Conservation (phyloP, 331 rosid genomes). For the Quercus phellos region DNA sequence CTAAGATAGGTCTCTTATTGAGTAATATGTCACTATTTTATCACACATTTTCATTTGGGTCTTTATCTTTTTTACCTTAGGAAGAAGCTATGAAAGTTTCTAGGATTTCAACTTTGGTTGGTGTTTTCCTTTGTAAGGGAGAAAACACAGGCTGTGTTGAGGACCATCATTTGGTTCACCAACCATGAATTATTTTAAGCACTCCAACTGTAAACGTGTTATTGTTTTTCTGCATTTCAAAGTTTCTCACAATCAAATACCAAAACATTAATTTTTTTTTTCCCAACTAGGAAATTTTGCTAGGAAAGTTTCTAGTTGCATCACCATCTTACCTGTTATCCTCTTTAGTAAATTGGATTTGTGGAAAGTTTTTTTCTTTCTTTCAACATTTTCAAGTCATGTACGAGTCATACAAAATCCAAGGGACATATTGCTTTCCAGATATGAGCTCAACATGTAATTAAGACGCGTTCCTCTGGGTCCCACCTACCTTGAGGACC, state of each 20-base stretch:
- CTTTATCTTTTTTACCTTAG: conserved; percentile 30
- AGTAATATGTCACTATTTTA: conserved; percentile 31
- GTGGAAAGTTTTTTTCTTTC: no score
- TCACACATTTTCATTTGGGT: conserved; percentile 30
- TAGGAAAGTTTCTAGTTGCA: not conserved
- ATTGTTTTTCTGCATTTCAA: conserved; percentile 24
- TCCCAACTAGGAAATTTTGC: not conserved
- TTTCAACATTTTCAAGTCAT: no score
- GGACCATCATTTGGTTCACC: conserved; percentile 59
- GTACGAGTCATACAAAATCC: no score
- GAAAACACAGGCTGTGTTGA: conserved; percentile 16
- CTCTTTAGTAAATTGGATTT: not conserved
- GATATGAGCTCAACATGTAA: not conserved
- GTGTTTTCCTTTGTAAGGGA: conserved; percentile 35
- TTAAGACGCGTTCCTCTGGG: conserved; percentile 9
- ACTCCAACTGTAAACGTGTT: conserved; percentile 56
- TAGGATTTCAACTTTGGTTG: conserved; percentile 16
- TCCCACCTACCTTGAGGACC: conserved; percentile 3
- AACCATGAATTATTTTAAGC: conserved; percentile 58
- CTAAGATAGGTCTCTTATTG: conserved; percentile 43
- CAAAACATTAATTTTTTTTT: not conserved
- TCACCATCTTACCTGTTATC: conserved; percentile 21
- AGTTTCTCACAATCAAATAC: conserved; percentile 18
- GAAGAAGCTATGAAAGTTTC: conserved; percentile 4
- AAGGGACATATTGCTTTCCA: not conserved